Percentiles rank a stretch among this genome's conserved stretches.
These are phyloP conservation scores for Ogataea haglerorum DNA, from an alignment of 805 yeast species.

Conservation along the genomic window DNA sequence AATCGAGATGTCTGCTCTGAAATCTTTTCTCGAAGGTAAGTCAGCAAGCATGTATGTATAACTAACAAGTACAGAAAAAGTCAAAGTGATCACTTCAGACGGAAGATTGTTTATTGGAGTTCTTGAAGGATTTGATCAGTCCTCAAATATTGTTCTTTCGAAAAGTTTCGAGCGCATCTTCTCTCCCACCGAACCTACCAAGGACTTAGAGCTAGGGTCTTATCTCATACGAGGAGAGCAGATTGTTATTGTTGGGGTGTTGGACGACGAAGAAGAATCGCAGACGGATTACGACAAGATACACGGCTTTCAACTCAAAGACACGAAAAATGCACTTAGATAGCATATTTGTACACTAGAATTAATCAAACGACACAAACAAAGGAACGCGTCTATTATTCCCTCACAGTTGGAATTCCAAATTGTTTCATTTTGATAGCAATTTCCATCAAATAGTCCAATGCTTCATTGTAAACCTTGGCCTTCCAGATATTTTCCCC, in stretches of 20 bases:
- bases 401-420: constrained; percentile 53
- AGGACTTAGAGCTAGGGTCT: constrained; percentile 43
- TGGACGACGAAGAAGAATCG: constrained; percentile 42
- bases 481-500: constrained; percentile 92
- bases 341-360: constrained; percentile 12
- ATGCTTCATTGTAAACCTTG: constrained; percentile 87
- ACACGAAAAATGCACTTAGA: constrained; percentile 30
- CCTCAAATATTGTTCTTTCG: constrained; percentile 56
- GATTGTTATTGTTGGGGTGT: constrained; percentile 53
- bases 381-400: background rate
- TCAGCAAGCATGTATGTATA: constrained; percentile 1
- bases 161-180: constrained; percentile 51
- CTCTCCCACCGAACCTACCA: constrained; percentile 36
- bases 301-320: constrained; percentile 25
- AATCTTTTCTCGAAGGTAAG: constrained; percentile 27
- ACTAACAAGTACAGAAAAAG: constrained; percentile 39
- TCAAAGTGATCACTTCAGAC: constrained; percentile 55
- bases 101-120: constrained; percentile 49
- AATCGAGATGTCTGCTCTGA: constrained; percentile 23
- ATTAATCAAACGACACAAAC: background rate
- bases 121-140: constrained; percentile 60
- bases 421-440: constrained; percentile 77
- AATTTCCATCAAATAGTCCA: constrained; percentile 81
- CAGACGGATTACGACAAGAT: constrained; percentile 40
- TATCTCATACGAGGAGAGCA: constrained; percentile 57